A percentile compares a stretch with the other conserved stretches of the same genome.
Conservation (phyloP, 2,329 filamentous ascomycete genomes). For the Fusarium chaquense region DNA sequence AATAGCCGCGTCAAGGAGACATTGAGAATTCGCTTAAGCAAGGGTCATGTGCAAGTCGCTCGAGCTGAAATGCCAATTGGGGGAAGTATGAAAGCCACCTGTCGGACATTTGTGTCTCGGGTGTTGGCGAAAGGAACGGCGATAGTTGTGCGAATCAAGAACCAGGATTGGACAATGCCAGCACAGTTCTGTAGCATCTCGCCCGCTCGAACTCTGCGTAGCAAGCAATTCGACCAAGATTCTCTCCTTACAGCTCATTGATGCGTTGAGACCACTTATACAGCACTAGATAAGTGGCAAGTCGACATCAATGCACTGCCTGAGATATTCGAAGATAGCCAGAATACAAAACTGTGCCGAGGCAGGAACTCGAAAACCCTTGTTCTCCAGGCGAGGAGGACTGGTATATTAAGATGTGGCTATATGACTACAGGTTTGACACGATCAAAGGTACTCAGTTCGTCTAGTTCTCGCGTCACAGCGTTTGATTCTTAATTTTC, state of each 20-base stretch:
- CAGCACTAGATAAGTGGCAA: not conserved
- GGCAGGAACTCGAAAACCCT: slow-evolving; percentile 10
- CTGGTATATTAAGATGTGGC: slow-evolving; percentile 10
- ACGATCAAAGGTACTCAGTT: slow-evolving; percentile 12
- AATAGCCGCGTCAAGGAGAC: slow-evolving; percentile 27
- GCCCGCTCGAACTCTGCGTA: not conserved
- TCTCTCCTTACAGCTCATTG: not conserved
- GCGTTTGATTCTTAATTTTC: slow-evolving; percentile 37
- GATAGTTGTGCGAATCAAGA: slow-evolving; percentile 30
- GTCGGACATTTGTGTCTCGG: slow-evolving; percentile 38
- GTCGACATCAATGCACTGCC: not conserved
- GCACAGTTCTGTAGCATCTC: not conserved
- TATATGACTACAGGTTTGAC: slow-evolving; percentile 15
- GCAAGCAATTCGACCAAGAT: not conserved
- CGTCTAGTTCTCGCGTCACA: slow-evolving; percentile 8
- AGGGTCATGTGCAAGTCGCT: slow-evolving; percentile 29
- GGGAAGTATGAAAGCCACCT: slow-evolving; percentile 25
- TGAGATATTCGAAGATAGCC: not conserved
- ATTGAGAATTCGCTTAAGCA: slow-evolving; percentile 26
- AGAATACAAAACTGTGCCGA: slow-evolving; percentile 7
- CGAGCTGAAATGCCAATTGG: slow-evolving; percentile 17
- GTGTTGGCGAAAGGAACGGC: slow-evolving; percentile 33
- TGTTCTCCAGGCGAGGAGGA: not conserved
- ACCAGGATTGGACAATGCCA: not conserved
- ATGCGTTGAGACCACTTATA: not conserved